These are phyloP conservation scores for Perkinsus olseni DNA, from an alignment of 169 alveolate species.

Conservation along the genomic window DNA sequence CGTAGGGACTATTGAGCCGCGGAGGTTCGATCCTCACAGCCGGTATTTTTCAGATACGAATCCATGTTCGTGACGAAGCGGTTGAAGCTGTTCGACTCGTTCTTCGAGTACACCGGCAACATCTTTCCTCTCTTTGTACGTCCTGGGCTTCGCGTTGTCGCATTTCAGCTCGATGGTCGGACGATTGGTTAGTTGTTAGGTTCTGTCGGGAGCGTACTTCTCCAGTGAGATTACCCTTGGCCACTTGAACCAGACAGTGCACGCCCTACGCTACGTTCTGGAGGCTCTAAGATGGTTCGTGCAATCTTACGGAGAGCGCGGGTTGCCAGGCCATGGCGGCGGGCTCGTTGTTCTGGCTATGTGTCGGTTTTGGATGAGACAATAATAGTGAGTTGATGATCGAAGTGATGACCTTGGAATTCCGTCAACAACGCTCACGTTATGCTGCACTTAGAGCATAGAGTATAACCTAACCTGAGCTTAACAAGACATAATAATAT, in stretches of 20 bases:
- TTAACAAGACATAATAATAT: too few relatives aligned
- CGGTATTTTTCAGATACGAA: background rate
- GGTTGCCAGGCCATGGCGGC: background rate
- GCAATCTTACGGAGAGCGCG: background rate
- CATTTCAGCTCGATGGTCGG: background rate
- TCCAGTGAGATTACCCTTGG: background rate
- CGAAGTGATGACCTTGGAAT: too few relatives aligned
- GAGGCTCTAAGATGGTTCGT: background rate
- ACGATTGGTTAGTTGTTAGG: background rate
- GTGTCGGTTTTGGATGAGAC: too few relatives aligned
- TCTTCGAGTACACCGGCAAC: background rate
- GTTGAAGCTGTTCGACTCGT: background rate
- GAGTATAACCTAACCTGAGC: too few relatives aligned
- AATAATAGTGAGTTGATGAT: too few relatives aligned
- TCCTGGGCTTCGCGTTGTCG: too few relatives aligned
- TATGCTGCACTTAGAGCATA: too few relatives aligned
- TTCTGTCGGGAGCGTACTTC: background rate
- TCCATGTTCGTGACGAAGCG: background rate
- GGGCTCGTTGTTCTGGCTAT: too few relatives aligned
- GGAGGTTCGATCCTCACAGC: background rate
- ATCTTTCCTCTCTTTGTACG: background rate
- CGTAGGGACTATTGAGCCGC: background rate
- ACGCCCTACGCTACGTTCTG: background rate
- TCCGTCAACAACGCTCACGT: too few relatives aligned
- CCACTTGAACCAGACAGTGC: background rate